Base-by-base conservation (phyloP, 2,329 filamentous ascomycete genomes). In the Cladosporium oxysporum region DNA sequence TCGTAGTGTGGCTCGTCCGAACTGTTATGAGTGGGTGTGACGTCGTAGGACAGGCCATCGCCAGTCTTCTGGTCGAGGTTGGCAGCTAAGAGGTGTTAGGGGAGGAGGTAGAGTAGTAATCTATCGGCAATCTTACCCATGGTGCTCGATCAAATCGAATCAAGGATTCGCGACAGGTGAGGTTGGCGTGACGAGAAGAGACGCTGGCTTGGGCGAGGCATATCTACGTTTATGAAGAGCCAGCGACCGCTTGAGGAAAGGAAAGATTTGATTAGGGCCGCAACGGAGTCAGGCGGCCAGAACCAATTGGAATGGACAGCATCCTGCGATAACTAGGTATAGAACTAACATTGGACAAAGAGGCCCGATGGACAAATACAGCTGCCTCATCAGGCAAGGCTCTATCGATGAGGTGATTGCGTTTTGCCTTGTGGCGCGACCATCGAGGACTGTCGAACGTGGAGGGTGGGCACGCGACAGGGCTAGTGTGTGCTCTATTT, bases 361-460 rank as follows among this genome's bases (percentile, higher is more conserved):
- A 14, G 29, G 16, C 2, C 52, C n/a, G 10, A n/a, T 12, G 16
- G 52, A 33, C 52, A 55, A 12, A 55, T 33, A 53, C 52, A 55
- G 52, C 52, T 55, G 52, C 52, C 52, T 55, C 31, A 29, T 31
- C 26, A 33, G 52, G 52, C 41, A 55, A 21, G n/a, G 52, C 16
- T 33, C 28, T 31, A n/a, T 31, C 52, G 52, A 55, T 55, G 52
- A 55, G 18, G 52, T 55, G 52, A 29, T 55, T n/a, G 52, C 52
- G 16, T 18, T n/a, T 31, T 29, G 28, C 52, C 28, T 55, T 55
- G 52, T 55, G 52, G 52, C 52, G 52, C 28, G 18, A 21, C 28
- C 11, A 6, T n/a, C 29, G 26, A 31, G 31, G 33, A 11, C 52
- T 31, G 50, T 55, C 28, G 18, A 55, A 55, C 52, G 16, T 29